Evolutionary conservation across 768 basidiomycete genomes (phyloP), one percentile per base, ranked within the genome.

Genomic region (Atractiella rhizophila): DNA sequence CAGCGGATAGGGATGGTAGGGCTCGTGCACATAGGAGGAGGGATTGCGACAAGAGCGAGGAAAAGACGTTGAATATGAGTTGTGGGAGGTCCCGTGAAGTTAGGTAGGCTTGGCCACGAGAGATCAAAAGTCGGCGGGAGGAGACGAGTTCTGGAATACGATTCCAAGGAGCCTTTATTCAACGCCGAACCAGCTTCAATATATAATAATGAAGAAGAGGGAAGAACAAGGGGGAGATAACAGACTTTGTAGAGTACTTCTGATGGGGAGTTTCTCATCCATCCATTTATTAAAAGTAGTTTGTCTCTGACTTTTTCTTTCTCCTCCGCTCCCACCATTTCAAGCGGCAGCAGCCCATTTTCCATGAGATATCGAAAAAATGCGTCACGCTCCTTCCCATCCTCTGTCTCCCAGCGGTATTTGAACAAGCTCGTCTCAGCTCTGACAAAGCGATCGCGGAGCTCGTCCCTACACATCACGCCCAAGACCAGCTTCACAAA

Each of bases 381-480:
- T 12, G 11, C 32, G 18, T 46, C 29, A 1, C 51, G 43, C 1
- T 57, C 57, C 13, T 66, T 60, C n/a, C n/a, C n/a, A n/a, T n/a
- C n/a, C n/a, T n/a, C n/a, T 0, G 50, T 60, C 10, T 83, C 77
- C 51, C 73, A 96, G 12, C 86, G 70, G 28, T 83, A 62, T 48
- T 64, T 68, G 60, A 96, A 98, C 16, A 96, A 59, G 1, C 73
- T 72, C 1, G 69, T 66, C 60, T 98, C 91, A 5, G 83, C 78
- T 52, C 80, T 81, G 43, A 91, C 64, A 55, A 88, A 98, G 36
- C 86, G 68, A 30, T 71, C 64, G 42, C 86, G 65, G 28, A 98
- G 65, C 35, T 98, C 88, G 51, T 91, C 86, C 27, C 86, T 94
- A n/a, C n/a, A n/a, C n/a, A n/a, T n/a, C n/a, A n/a, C n/a, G n/a